Conservation (phyloP, 805 yeast species). For the Kluyveromyces starmeri region DNA sequence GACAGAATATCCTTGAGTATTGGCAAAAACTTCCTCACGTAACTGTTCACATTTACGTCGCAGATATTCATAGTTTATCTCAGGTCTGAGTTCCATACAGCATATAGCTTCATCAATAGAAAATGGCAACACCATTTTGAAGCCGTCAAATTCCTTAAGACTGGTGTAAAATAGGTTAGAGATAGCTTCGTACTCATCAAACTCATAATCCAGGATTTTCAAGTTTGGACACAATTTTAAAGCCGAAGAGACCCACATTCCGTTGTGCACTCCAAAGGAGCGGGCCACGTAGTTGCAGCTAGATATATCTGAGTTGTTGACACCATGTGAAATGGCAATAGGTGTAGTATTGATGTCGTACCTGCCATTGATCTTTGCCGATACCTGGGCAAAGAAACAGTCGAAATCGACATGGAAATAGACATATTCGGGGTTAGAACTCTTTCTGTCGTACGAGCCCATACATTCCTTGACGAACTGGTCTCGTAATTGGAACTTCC, state of each 20-base stretch:
- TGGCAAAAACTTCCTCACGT: conserved; percentile 32
- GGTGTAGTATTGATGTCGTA: conserved; percentile 38
- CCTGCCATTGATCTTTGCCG: conserved; percentile 44
- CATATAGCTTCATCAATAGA: conserved; percentile 85
- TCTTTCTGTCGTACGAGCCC: conserved; percentile 7
- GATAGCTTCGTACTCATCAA: conserved; percentile 56
- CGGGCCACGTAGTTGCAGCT: conserved; percentile 90
- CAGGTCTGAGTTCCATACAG: conserved; percentile 9
- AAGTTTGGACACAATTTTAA: conserved; percentile 56
- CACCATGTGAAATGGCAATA: conserved; percentile 52
- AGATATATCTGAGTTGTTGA: conserved; percentile 61
- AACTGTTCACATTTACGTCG: conserved; percentile 19
- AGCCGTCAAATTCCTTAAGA: conserved; percentile 26
- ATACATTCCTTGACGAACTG: conserved; percentile 47
- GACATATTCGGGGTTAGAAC: conserved; percentile 14
- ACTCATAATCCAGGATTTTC: conserved; percentile 59
- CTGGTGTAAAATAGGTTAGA: conserved; percentile 59
- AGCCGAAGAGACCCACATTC: conserved; percentile 82
- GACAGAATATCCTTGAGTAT: conserved; percentile 52
- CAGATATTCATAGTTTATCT: conserved; percentile 21
- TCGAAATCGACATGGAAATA: conserved; percentile 87
- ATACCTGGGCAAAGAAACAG: conserved; percentile 85
- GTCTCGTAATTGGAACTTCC: conserved; percentile 69
- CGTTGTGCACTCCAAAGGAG: conserved; percentile 66
- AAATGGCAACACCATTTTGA: conserved; percentile 61